Evolutionary conservation across 805 yeast genomes (phyloP), one percentile per base, ranked within the genome.

Genomic region (Ogataea pini): DNA sequence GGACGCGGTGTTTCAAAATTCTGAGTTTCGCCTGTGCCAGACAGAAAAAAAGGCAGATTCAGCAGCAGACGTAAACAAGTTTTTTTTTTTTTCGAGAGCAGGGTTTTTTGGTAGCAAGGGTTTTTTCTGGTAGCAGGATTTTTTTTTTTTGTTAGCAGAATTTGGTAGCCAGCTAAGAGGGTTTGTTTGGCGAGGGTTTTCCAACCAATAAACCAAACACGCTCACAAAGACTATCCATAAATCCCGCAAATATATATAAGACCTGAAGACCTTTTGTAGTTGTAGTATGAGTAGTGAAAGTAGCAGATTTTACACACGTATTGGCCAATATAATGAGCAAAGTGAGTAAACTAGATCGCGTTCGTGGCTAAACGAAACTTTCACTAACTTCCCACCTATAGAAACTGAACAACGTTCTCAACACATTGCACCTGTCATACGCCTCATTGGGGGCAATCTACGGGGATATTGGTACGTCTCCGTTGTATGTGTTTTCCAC

Each of bases 381-480:
- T 28, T 28, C 8, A 38, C 22, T 33, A 25, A 19, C 46, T 22
- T 29, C 39, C 32, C 12, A 32, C 32, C 34, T 3, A 7, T 24
- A 50, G 53, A 46, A 43, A n/a, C 16, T 34, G 1, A 46, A 44
- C 36, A 32, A 43, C n/a, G 36, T 40, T 27, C 22, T 46, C 10
- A 18, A 17, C 19, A 50, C 48, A 7, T 42, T 54, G 7, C 19
- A 29, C 13, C 28, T 50, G n/a, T 39, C 51, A 4, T 59, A 42
- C 34, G 51, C 50, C 14, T 73, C 80, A 4, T 65, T 81, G 33
- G 86, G 86, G 18, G 80, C 82, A n/a, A 78, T 80, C 34, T 81
- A 80, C 58, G 85, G 86, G 43, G 85, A 81, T 62, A 67, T 81
- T 48, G 85, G 83, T 24, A 80, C 86, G 3, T 77, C 83, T 9